These are phyloP conservation scores for Excoecaria cochinchinensis DNA, from an alignment of 345 rosid species.

Conservation along the genomic window DNA sequence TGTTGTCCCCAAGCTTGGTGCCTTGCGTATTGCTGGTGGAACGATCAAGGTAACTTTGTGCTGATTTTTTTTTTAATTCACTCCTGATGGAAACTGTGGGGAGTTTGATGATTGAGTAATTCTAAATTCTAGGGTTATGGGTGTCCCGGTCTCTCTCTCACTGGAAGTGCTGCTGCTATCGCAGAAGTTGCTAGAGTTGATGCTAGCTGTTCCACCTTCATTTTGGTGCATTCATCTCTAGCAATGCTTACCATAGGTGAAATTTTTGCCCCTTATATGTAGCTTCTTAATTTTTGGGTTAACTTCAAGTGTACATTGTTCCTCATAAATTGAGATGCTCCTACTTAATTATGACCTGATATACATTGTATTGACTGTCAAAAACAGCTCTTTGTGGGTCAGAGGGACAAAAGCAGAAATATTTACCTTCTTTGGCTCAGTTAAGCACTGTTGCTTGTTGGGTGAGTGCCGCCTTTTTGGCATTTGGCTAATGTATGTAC, in stretches of 20 bases:
- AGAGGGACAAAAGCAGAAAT: constrained; percentile 78
- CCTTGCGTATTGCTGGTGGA: constrained; percentile 68
- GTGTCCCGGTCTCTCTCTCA: constrained; percentile 83
- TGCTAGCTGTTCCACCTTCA: constrained; percentile 89
- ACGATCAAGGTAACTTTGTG: constrained; percentile 68
- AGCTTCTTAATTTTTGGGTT: constrained; percentile 1
- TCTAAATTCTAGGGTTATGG: constrained; percentile 71
- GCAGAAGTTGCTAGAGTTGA: constrained; percentile 97
- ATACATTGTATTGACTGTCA: constrained; percentile 29
- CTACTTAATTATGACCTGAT: constrained; percentile 12
- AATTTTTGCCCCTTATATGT: constrained; percentile 15
- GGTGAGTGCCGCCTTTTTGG: constrained; percentile 47
- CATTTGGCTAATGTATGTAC: background rate
- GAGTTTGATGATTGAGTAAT: constrained; percentile 23
- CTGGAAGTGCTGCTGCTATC: constrained; percentile 58
- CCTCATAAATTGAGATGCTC: background rate
- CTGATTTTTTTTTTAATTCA: background rate
- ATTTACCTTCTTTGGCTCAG: constrained; percentile 82
- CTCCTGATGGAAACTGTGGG: background rate
- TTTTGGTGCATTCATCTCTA: constrained; percentile 83
- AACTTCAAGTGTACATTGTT: background rate
- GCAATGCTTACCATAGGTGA: constrained; percentile 97
- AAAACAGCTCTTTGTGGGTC: constrained; percentile 86
- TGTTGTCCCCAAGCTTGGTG: constrained; percentile 69
- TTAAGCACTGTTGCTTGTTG: constrained; percentile 72